phyloP scores from a whole-genome alignment of 805 yeast genomes.

The Kockiozyma suomiensis region DNA sequence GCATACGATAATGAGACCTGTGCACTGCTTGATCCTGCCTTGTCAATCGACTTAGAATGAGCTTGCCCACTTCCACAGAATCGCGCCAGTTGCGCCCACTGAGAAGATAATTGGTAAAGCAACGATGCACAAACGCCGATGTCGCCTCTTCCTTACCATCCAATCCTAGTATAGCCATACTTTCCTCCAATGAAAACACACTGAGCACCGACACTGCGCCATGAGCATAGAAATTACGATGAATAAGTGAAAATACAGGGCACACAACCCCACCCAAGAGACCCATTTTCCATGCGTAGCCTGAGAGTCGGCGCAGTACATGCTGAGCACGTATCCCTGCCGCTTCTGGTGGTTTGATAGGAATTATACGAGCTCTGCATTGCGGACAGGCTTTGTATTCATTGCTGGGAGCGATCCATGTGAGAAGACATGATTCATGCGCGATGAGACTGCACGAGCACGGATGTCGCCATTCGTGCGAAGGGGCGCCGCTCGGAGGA shows the following conservation, averaged over 20 bases:
- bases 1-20: not conserved
- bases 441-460: conserved; percentile 52
- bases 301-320: conserved; percentile 27
- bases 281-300: conserved; percentile 13
- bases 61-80: not conserved
- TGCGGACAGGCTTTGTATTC: conserved; percentile 25
- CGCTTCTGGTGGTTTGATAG: conserved; percentile 13
- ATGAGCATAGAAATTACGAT: conserved; percentile 37
- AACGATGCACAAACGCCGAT: not conserved
- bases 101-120: not conserved
- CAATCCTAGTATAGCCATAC: conserved; percentile 5
- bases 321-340: conserved; percentile 10
- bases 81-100: not conserved
- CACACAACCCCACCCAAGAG: not conserved
- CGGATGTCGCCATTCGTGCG: conserved; percentile 50
- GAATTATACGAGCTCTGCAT: conserved; percentile 15
- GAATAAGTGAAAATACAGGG: conserved; percentile 30
- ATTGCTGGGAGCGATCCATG: conserved; percentile 42
- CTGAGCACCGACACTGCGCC: conserved; percentile 39
- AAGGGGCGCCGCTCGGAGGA: conserved; percentile 39
- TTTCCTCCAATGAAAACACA: conserved; percentile 37
- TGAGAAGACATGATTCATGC: conserved; percentile 50
- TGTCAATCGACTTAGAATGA: not conserved
- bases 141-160: not conserved
- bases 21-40: not conserved